These are phyloP conservation scores for Inonotus hispidus DNA, from an alignment of 1,284 basidiomycete species.

Conservation along the genomic window DNA sequence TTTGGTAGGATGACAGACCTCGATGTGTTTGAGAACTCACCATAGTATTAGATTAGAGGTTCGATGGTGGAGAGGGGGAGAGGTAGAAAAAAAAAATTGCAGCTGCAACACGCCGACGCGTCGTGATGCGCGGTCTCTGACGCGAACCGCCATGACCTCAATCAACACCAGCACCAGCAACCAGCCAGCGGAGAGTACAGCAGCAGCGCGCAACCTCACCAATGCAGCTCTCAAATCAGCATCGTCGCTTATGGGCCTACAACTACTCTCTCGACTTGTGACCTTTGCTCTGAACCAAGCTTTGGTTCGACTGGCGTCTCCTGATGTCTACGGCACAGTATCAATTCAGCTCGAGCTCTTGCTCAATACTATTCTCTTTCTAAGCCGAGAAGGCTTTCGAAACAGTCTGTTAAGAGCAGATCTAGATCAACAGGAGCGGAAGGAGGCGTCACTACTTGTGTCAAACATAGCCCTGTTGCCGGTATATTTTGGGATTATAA, in stretches of 20 bases:
- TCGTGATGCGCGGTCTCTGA: neutral
- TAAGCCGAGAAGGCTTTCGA: conserved; percentile 87
- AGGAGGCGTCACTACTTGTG: conserved; percentile 23
- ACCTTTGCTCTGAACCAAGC: conserved; percentile 89
- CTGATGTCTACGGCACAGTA: conserved; percentile 82
- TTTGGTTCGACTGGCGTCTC: conserved; percentile 79
- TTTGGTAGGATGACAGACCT: neutral
- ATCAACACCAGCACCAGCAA: too few species aligned
- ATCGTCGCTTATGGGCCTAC: conserved; percentile 81
- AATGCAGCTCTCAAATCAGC: conserved; percentile 48
- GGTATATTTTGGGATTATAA: conserved; percentile 48
- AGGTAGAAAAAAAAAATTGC: too few species aligned
- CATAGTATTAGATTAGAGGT: conserved; percentile 2
- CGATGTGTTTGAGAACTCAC: conserved; percentile 2
- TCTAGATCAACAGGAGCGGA: conserved; percentile 19
- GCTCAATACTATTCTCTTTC: conserved; percentile 85
- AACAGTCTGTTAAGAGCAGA: conserved; percentile 64
- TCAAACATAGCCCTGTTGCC: conserved; percentile 56
- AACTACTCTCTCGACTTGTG: conserved; percentile 76
- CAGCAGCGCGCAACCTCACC: neutral
- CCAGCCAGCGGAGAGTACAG: neutral
- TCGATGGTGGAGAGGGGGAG: neutral
- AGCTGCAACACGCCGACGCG: neutral
- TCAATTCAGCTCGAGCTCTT: conserved; percentile 85
- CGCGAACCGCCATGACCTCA: conserved; percentile 9